Evolutionary conservation across 495 filamentous ascomycete species (phyloP), one percentile per base, ranked within the genome.

Genomic region (Parathielavia hyrcaniae): DNA sequence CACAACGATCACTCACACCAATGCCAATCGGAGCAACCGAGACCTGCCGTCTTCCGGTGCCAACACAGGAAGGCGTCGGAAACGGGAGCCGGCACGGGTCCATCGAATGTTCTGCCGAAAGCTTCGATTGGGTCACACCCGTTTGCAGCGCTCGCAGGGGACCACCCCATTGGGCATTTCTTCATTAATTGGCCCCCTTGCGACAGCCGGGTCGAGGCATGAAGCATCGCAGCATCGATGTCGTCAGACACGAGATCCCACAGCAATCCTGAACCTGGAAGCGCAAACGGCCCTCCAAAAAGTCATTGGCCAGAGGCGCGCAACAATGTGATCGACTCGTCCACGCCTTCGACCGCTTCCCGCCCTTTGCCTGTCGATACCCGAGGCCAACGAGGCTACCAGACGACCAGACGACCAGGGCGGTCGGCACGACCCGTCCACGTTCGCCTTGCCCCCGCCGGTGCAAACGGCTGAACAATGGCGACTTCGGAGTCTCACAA

Each of bases 391-490:
- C 50, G 26, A 30, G 26, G 26, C 26, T 30, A n/a, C n/a, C n/a
- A n/a, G n/a, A n/a, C n/a, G n/a, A n/a, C n/a, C n/a, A n/a, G 26
- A 6, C 38, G 20, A 41, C 55, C 39, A 54, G 23, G 35, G 35
- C 30, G 58, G 55, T 56, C 53, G 59, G 49, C 36, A 47, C 58
- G 55, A 57, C 50, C 58, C 56, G 56, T 22, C 44, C 49, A 10
- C 39, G 26, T 8, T 38, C 48, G 50, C 23, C 30, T 3, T 22
- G 6, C 19, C 47, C 59, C 45, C 32, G 26, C 26, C 26, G 26
- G 47, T 52, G 53, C 61, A 64, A 68, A 63, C 65, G 61, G 58
- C 51, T 61, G 58, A 56, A 66, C 60, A 54, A 61, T 53, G 62
- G 46, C 54, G 61, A 62, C 50, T 58, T 57, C 66, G 63, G 61